Evolutionary conservation across 345 rosid genomes (phyloP), one percentile per base, ranked within the genome.

Genomic region (Euphorbia lathyris): DNA sequence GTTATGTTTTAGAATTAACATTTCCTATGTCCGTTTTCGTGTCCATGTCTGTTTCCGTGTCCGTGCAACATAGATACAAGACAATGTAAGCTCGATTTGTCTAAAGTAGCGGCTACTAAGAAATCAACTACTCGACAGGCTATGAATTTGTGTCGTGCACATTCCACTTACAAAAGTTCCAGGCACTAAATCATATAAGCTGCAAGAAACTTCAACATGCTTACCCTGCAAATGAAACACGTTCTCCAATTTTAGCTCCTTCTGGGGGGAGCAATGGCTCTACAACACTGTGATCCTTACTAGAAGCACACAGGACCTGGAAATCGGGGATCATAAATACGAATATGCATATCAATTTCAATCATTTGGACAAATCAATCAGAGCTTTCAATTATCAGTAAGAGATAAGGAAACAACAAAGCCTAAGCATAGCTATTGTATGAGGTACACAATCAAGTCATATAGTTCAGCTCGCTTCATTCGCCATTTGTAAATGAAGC

Each of bases 281-380:
- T 23, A 88, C 97, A 25, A 68, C 65, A 0, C 88, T 78, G 80
- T 91, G 97, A 73, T 92, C 97, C 78, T 87, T 93, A 59, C 58
- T 90, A 42, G 97, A 92, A 79, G 99, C 96, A 80, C 96, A 95
- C 10, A 90, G 91, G 52, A 95, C 96, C 97, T 95, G 86, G 63
- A 42, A 65, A 29, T 62, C 23, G 55, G 32, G 26, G 74, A 75
- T 56, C 68, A 59, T 7, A 69, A 53, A 68, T 12, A 73, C 3
- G 9, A 11, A 34, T 30, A n/a, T 17, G 9, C 34, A 27, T 38
- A 34, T 34, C 58, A 61, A 63, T 42, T 53, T 63, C 64, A 40
- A 51, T 71, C 50, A 23, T 34, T 61, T 12, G 29, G 12, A 25
- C 14, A 45, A 45, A 45, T 45, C 12, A 9, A 3, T 45, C 20